These are phyloP conservation scores for Penicillium malachiteum DNA, from an alignment of 495 filamentous ascomycete species.

Conservation along the genomic window DNA sequence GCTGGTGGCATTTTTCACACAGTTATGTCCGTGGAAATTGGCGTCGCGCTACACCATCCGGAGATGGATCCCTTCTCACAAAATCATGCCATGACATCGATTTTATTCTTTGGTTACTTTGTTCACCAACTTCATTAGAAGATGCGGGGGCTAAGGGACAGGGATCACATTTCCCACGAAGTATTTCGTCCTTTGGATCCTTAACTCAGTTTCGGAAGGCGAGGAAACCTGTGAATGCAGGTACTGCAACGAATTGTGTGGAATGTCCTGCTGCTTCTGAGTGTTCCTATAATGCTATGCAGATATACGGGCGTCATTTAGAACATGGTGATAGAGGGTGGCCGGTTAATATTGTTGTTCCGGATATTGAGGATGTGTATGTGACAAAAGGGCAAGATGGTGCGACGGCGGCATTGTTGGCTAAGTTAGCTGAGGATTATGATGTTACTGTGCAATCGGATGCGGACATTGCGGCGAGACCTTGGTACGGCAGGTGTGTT, in stretches of 20 bases:
- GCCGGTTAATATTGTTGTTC: conserved; percentile 84
- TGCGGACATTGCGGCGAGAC: conserved; percentile 54
- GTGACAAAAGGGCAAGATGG: conserved; percentile 14
- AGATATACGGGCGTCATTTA: conserved; percentile 68
- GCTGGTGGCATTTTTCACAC: conserved; percentile 95
- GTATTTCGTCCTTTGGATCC: conserved; percentile 66
- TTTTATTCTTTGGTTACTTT: conserved; percentile 77
- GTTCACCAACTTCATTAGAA: conserved; percentile 29
- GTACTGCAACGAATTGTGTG: conserved; percentile 81
- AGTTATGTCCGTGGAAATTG: conserved; percentile 94
- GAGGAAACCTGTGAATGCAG: conserved; percentile 73
- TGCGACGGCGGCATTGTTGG: conserved; percentile 33
- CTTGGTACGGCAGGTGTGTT: conserved; percentile 93
- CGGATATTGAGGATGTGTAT: conserved; percentile 77
- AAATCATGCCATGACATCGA: conserved; percentile 97
- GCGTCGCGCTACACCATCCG: conserved; percentile 65
- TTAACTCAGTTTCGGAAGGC: conserved; percentile 64
- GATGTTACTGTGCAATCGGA: conserved; percentile 41
- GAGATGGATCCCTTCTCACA: conserved; percentile 67
- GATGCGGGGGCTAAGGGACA: conserved; percentile 14
- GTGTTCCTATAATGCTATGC: conserved; percentile 81
- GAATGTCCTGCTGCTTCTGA: conserved; percentile 68
- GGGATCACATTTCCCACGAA: conserved; percentile 69
- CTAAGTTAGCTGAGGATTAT: conserved; percentile 66
- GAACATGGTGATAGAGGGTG: conserved; percentile 62